phyloP scores from a whole-genome alignment of 2,329 filamentous ascomycete species.

The Neurospora crassa region DNA sequence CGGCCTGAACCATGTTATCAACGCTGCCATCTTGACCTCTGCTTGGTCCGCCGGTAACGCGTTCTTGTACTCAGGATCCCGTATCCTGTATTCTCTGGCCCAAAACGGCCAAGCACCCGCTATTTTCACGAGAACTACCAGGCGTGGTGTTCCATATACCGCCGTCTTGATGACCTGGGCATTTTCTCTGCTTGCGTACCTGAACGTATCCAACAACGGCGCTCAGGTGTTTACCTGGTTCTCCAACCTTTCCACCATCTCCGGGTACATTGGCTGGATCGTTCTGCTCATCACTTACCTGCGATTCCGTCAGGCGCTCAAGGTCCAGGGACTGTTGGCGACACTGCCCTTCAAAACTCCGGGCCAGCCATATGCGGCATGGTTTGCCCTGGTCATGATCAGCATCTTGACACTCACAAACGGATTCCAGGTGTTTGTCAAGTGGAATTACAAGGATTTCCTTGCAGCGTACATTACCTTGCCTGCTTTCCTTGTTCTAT shows the following conservation, averaged over 20 bases:
- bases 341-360: slow-evolving; percentile 42
- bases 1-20: slow-evolving; percentile 56
- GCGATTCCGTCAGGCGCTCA: slow-evolving; percentile 49
- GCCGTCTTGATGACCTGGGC: slow-evolving; percentile 44
- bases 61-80: slow-evolving; percentile 57
- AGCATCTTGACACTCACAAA: slow-evolving; percentile 59
- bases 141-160: slow-evolving; percentile 49
- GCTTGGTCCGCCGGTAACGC: slow-evolving; percentile 54
- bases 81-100: slow-evolving; percentile 61
- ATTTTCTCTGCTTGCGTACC: slow-evolving; percentile 58
- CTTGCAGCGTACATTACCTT: slow-evolving; percentile 55
- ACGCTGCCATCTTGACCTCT: slow-evolving; percentile 57
- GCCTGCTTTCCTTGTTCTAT: slow-evolving; percentile 50
- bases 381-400: slow-evolving; percentile 47
- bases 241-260: slow-evolving; percentile 57
- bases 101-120: slow-evolving; percentile 56
- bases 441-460: slow-evolving; percentile 56
- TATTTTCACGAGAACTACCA: slow-evolving; percentile 50
- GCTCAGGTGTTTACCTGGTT: slow-evolving; percentile 62
- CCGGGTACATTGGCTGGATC: slow-evolving; percentile 51
- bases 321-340: slow-evolving; percentile 38
- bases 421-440: slow-evolving; percentile 67
- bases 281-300: slow-evolving; percentile 49
- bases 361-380: slow-evolving; percentile 55
- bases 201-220: slow-evolving; percentile 55